Base-by-base conservation (phyloP, 164 flowering plant genomes). In the Aristolochia contorta region DNA sequence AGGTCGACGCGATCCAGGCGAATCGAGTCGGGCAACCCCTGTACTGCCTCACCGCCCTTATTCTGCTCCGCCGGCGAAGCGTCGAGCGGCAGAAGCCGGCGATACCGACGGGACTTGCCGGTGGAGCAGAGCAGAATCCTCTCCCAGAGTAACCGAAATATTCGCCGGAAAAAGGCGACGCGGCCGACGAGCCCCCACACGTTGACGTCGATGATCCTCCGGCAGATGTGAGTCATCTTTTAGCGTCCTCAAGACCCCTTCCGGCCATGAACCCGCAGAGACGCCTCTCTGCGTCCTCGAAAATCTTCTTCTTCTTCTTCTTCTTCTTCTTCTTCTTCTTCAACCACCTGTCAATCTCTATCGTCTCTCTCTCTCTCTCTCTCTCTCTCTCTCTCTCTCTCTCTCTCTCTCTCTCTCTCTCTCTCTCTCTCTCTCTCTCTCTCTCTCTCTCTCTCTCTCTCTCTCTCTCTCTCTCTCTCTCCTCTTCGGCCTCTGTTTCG, bases 221-320 rank as follows among this genome's bases (percentile, higher is more conserved):
- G 74, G 75, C 86, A 62, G 16, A 85, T 63, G 24, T 79, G 82
- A 7, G 84, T 81, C 92, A 85, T 87, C 60, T 79, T 80, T 57
- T 51, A 67, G 69, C 48, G 56, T 49, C 56, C 51, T 51, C 46
- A 60, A 47, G 47, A 62, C 16, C 7, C 16, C 67, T 27, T 62
- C 53, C 27, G 20, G 65, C 69, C 69, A 66, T 68, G 52, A n/a
- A 56, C 64, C 3, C 43, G 43, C 43, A 37, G 43, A 37, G 43
- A 37, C 12, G 43, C 43, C 43, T 37, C 43, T 37, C 43, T 37
- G 43, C 43, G 43, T 37, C 43, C 43, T 32, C 33, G 33, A 32
- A 32, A 3, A 3, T 32, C 7, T 32, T 7, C 7, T 32, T 7
- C 7, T 32, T 7, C 7, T 32, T 7, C 33, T 8, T 10, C 43